phyloP scores from a whole-genome alignment of 306 rosid species.

The Lathyrus aphaca region DNA sequence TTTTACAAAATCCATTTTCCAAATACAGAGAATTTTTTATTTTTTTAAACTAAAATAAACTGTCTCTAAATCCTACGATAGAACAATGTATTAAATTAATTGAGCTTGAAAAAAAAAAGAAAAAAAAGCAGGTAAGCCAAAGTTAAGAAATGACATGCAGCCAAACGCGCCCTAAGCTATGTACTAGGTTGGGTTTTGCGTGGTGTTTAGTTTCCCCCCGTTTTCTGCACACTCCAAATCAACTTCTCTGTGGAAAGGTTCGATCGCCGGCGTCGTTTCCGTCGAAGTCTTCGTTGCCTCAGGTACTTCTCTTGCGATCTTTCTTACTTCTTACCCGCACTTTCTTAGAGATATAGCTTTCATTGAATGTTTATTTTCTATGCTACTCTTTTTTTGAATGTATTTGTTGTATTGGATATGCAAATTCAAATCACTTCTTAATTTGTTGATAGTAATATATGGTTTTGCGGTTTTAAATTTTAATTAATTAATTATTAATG shows the following conservation, averaged over 20 bases:
- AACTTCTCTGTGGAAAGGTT: neutral
- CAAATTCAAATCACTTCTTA: neutral
- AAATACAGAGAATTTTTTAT: too few species aligned
- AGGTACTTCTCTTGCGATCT: slow-evolving; percentile 8
- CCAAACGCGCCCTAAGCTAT: slow-evolving; percentile 5
- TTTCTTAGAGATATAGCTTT: neutral
- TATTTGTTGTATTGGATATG: neutral
- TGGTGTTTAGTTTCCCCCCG: neutral
- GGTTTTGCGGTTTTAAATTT: neutral
- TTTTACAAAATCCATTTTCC: too few species aligned
- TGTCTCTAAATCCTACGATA: too few species aligned
- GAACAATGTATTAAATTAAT: too few species aligned
- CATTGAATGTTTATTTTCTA: neutral
- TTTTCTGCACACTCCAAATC: slow-evolving; percentile 13
- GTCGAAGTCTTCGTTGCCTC: neutral
- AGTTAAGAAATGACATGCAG: neutral
- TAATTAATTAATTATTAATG: neutral
- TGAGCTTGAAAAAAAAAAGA: too few species aligned
- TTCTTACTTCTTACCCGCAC: neutral
- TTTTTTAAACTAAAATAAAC: too few species aligned
- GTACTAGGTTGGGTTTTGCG: neutral
- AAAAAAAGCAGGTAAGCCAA: neutral
- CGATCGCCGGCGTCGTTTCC: neutral
- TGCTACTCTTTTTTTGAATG: neutral
- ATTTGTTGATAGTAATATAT: neutral